Evolutionary conservation across 495 filamentous ascomycete species (phyloP), one percentile per base, ranked within the genome.

Genomic region (Penicillium pulvis): DNA sequence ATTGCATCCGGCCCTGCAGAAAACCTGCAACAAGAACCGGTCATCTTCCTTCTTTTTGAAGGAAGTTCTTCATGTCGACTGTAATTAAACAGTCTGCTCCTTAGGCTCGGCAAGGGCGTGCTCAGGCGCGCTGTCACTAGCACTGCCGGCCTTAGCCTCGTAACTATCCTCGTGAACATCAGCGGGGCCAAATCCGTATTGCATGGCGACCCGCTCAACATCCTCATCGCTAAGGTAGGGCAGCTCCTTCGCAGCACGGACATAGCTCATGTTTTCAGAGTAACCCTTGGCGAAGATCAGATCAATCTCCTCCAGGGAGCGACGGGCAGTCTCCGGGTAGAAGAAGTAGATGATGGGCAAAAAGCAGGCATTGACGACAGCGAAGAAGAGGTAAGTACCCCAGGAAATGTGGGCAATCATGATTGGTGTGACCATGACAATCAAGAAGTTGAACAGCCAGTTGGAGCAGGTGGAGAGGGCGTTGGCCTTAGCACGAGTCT

Each of bases 201-300:
- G 75, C 42, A 79, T 61, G 10, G 84, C 84, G 61, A 85, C 83
- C 51, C 71, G 69, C 70, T 91, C 87, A 23, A 90, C 77, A 65
- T 90, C 85, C 26, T 82, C 77, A 2, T 83, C 81, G 20, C 75
- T 71, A 16, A 93, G 76, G 47, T 83, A 78, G 2, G 90, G 90
- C 57, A 95, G 72, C 52, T 93, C 84, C 60, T 86, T 72, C 11
- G 87, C 78, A 0, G 89, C 90, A 53, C 73, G 76, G 36, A 95
- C 88, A 57, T 91, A 91, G 47, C 80, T 83, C 8, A 90, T 92
- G 3, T 88, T 86, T 72, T 93, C 90, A 23, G 73, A 68, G 63
- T 84, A 83, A 5, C 89, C 90, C 79, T 93, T 92, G 60, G 58
- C 68, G 60, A 83, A 83, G 16, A 83, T 65, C 19, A 68, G 64